Evolutionary conservation across 441 rosid genomes (phyloP).

Genomic region (Syzygium malaccense): DNA sequence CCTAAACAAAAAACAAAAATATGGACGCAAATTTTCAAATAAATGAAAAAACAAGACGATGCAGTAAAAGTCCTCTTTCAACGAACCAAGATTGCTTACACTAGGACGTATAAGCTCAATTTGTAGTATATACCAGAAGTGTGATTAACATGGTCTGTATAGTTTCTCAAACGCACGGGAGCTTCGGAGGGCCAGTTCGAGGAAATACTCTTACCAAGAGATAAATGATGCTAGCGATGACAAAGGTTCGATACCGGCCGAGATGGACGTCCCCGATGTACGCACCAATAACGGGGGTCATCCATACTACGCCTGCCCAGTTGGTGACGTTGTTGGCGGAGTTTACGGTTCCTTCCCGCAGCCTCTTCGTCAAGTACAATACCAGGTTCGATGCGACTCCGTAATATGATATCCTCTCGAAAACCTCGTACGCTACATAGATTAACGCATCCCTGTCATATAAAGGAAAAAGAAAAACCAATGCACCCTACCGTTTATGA

Average conservation of each 20-base stretch:
- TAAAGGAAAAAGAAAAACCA: not conserved
- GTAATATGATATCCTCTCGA: not conserved
- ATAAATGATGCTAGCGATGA: not conserved
- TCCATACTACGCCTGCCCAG: not conserved
- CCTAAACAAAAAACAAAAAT: not conserved
- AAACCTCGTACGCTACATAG: not conserved
- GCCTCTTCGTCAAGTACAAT: not conserved
- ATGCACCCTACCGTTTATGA: not conserved
- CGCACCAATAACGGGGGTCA: not conserved
- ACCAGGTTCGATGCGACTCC: not conserved
- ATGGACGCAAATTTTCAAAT: not conserved
- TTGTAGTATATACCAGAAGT: not conserved
- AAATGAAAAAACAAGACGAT: not conserved
- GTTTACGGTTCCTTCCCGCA: not conserved
- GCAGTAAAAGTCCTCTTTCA: not conserved
- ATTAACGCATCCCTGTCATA: not conserved
- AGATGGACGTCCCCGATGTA: not conserved
- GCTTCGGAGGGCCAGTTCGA: not conserved
- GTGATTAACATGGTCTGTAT: not conserved
- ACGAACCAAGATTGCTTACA: not conserved
- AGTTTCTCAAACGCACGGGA: not conserved
- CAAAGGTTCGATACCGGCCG: not conserved
- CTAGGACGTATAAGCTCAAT: not conserved
- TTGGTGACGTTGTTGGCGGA: not conserved
- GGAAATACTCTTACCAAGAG: not conserved